Base-by-base conservation (phyloP, 306 rosid species). In the Vigna trinervia region DNA sequence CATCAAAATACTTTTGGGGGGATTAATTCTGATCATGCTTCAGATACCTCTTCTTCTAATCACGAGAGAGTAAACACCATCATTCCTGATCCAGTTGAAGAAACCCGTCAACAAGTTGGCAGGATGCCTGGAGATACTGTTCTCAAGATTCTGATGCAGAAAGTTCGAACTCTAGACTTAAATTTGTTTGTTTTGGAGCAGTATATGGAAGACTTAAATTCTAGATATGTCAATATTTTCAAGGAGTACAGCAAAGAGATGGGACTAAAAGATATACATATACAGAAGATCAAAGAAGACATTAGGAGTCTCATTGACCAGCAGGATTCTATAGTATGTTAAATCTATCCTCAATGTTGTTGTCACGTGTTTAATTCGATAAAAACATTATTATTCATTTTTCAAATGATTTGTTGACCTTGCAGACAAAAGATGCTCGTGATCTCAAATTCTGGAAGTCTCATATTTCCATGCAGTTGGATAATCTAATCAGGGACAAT, bases 121-220 rank as follows among this genome's bases (percentile, higher is more conserved):
- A 89, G 98, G 86, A 89, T 95, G 96, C 98, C 98, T 50, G 97
- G 98, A 71, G 98, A 95, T 81, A 88, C 96, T 34, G 97, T 89
- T 89, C 97, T 96, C 66, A 96, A 96, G 81, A 89, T 96, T 75
- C 86, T 96, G 69, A 91, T 90, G 89, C 99, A 96, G 88, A 96
- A 96, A 87, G 97, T 92, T 22, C 99, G 93, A 32, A 84, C 97
- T 3, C 78, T 96, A 57, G 98, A 92, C 80, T 58, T 84, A 68
- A 92, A 85, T 86, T 85, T 96, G 74, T 91, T 92, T 64, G 97
- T 92, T 68, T 76, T 96, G 79, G 99, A 92, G 86, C 91, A 89
- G 54, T 96, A 91, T 73, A 78, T 96, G 75, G 97, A 88, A 66
- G 97, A 96, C 58, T 78, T 92, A 51, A 89, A 87, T 78, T 88